Conservation (phyloP, 2,329 filamentous ascomycete genomes). For the Aspergillus sp. region DNA sequence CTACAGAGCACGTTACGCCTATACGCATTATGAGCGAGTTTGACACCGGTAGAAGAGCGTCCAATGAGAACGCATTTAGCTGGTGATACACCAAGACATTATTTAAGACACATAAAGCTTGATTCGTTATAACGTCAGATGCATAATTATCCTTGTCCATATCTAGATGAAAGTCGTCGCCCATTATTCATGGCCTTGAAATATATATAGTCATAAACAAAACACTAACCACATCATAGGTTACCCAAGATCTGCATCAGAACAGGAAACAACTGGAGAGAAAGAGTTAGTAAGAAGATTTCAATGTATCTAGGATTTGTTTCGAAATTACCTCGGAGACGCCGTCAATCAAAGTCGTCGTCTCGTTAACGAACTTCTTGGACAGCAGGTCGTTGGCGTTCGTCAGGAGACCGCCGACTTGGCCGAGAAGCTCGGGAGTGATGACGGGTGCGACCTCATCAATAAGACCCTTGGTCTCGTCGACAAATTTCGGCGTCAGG, state of each 20-base stretch:
- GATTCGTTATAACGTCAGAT: constrained; percentile 1
- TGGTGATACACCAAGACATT: too few relatives aligned
- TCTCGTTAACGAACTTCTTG: constrained; percentile 28
- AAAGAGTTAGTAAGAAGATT: constrained; percentile 12
- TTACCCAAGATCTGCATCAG: constrained; percentile 30
- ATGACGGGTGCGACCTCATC: constrained; percentile 29
- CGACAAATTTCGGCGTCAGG: constrained; percentile 32
- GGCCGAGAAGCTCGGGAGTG: constrained; percentile 27
- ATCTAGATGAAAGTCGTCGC: constrained; percentile 36
- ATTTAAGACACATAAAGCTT: constrained; percentile 6
- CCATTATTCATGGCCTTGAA: constrained; percentile 25
- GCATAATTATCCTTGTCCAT: constrained; percentile 15
- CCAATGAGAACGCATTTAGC: too few relatives aligned
- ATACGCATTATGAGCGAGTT: not conserved
- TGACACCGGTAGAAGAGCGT: not conserved
- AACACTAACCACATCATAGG: constrained; percentile 20
- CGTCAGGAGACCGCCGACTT: constrained; percentile 23
- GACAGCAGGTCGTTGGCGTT: constrained; percentile 21
- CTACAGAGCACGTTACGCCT: too few relatives aligned
- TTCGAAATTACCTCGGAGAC: constrained; percentile 28
- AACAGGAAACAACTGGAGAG: constrained; percentile 28
- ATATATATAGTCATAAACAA: not conserved
- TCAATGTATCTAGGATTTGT: not conserved
- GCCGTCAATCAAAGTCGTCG: constrained; percentile 27
- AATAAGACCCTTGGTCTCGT: constrained; percentile 29